phyloP scores from a whole-genome alignment of 2,329 filamentous ascomycete genomes.

The Mycosphaerella sp. region DNA sequence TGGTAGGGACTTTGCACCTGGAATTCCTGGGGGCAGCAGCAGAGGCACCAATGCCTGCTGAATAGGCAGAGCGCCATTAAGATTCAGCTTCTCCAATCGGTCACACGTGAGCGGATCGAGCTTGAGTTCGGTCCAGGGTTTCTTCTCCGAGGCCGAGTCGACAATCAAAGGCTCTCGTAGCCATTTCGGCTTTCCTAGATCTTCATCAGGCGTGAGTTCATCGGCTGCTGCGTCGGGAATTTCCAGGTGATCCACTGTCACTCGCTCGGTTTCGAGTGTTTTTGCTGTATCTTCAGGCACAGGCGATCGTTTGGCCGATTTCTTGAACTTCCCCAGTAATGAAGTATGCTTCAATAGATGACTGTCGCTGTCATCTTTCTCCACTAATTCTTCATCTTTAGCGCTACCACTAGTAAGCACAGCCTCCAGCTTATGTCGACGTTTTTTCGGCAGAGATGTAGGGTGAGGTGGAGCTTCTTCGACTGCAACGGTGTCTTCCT shows the following conservation, averaged over 20 bases:
- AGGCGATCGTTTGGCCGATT: conserved; percentile 23
- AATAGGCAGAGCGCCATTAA: conserved; percentile 67
- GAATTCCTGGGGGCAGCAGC: conserved; percentile 55
- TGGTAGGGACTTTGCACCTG: conserved; percentile 23
- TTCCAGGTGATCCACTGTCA: conserved; percentile 53
- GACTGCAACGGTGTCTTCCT: not conserved
- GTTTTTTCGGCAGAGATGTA: conserved; percentile 41
- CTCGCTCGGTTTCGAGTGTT: conserved; percentile 18
- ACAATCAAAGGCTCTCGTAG: conserved; percentile 56
- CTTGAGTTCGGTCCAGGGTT: conserved; percentile 3
- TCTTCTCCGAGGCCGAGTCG: not conserved
- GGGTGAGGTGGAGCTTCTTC: not conserved
- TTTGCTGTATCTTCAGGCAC: conserved; percentile 13
- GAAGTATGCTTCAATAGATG: conserved; percentile 29
- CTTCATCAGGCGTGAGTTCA: conserved; percentile 54
- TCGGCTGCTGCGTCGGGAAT: conserved; percentile 33
- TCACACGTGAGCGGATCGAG: conserved; percentile 28
- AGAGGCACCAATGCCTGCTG: conserved; percentile 76
- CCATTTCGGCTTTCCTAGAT: conserved; percentile 75
- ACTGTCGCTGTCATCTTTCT: conserved; percentile 27
- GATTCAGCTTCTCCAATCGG: conserved; percentile 61
- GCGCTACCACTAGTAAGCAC: conserved; percentile 23
- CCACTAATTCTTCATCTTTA: conserved; percentile 30
- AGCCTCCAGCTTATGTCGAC: conserved; percentile 40
- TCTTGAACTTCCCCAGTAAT: conserved; percentile 43